Percentiles rank a stretch among this genome's conserved stretches.
These are phyloP conservation scores for Pueraria montana DNA, from an alignment of 306 rosid genomes.

Conservation along the genomic window DNA sequence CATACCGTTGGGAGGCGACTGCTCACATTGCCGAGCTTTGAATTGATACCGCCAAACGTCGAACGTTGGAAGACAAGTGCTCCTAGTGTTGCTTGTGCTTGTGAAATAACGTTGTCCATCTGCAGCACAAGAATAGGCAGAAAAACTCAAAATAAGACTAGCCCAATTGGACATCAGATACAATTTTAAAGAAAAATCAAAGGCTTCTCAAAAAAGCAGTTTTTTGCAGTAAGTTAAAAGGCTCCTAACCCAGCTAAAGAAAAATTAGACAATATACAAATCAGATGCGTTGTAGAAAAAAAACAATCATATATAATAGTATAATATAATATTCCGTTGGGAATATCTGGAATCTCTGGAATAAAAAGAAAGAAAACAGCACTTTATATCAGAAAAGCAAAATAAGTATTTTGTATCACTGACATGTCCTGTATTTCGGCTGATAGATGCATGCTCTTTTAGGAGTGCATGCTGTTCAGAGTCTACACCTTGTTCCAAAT, in stretches of 20 bases:
- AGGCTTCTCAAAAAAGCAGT: constrained; percentile 1
- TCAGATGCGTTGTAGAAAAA: not conserved
- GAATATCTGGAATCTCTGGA: constrained; percentile 23
- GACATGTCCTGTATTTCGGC: constrained; percentile 96
- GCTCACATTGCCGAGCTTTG: constrained; percentile 90
- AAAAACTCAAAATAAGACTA: constrained; percentile 38
- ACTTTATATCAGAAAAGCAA: constrained; percentile 22
- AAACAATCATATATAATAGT: constrained; percentile 12
- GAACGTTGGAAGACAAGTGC: constrained; percentile 92
- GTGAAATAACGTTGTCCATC: constrained; percentile 93
- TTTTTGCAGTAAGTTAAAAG: not conserved
- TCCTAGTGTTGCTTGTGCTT: constrained; percentile 97
- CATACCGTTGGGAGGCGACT: constrained; percentile 96
- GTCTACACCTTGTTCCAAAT: constrained; percentile 83
- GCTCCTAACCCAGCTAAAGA: not conserved
- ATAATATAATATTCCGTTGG: not conserved
- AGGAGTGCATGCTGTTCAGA: constrained; percentile 78
- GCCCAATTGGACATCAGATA: not conserved
- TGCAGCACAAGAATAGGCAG: constrained; percentile 48
- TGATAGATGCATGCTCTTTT: constrained; percentile 83
- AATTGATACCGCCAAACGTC: constrained; percentile 93
- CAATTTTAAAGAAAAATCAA: constrained; percentile 14
- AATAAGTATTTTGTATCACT: constrained; percentile 28
- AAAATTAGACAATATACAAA: constrained; percentile 6
- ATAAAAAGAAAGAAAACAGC: constrained; percentile 14